A percentile compares a stretch with the other conserved stretches of the same genome.
phyloP scores from a whole-genome alignment of 805 yeast species.

The Hyphopichia homilentoma region DNA sequence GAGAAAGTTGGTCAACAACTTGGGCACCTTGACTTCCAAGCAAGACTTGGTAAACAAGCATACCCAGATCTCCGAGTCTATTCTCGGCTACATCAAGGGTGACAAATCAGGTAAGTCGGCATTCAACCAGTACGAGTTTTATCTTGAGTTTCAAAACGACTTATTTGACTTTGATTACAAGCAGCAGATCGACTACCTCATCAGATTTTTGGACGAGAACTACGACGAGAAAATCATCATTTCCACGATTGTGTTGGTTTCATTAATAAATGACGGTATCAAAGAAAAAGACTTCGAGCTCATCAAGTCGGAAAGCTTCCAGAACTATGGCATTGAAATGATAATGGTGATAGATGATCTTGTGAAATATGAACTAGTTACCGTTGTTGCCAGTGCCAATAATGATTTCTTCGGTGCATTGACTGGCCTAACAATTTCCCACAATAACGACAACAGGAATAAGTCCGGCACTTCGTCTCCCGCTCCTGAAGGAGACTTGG shows the following conservation, averaged over 20 bases:
- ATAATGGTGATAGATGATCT: slow-evolving; percentile 46
- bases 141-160: slow-evolving; percentile 66
- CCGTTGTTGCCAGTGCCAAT: slow-evolving; percentile 10
- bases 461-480: slow-evolving; percentile 1
- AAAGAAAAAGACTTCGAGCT: slow-evolving; percentile 56
- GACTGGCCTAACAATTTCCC: slow-evolving; percentile 8
- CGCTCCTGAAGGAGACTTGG: neutral
- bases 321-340: slow-evolving; percentile 61
- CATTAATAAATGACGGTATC: slow-evolving; percentile 66
- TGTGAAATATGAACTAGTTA: slow-evolving; percentile 43
- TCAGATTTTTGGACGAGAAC: slow-evolving; percentile 38
- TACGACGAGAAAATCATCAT: slow-evolving; percentile 42
- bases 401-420: slow-evolving; percentile 21
- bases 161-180: slow-evolving; percentile 46
- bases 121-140: slow-evolving; percentile 38
- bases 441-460: slow-evolving; percentile 5
- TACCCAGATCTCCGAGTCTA: slow-evolving; percentile 66
- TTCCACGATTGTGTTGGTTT: slow-evolving; percentile 53
- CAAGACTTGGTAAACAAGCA: slow-evolving; percentile 71
- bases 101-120: slow-evolving; percentile 15
- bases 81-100: slow-evolving; percentile 45
- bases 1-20: slow-evolving; percentile 64
- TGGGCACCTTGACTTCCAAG: slow-evolving; percentile 61
- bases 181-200: slow-evolving; percentile 20
- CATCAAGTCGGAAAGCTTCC: slow-evolving; percentile 53